A percentile compares a stretch with the other conserved stretches of the same genome.
These are phyloP conservation scores for Fusarium incarnatum DNA, from an alignment of 2,329 filamentous ascomycete genomes.

Conservation along the genomic window DNA sequence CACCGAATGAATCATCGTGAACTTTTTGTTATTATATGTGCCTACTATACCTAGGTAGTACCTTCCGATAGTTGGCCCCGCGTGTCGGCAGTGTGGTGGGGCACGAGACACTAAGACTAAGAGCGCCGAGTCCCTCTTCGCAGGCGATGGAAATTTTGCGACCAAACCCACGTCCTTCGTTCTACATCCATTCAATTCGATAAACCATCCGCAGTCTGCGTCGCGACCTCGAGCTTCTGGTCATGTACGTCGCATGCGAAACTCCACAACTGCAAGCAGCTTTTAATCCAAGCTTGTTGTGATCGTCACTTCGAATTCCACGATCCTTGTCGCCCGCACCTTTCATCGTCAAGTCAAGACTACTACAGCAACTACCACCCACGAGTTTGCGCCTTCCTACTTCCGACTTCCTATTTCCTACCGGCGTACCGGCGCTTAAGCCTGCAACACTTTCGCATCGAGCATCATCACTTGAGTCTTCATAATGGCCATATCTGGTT, in stretches of 20 bases:
- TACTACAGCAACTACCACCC: neutral
- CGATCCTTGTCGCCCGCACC: neutral
- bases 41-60: neutral
- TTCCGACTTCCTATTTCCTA: neutral
- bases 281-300: slow-evolving; percentile 25
- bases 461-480: neutral
- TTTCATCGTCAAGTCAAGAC: neutral
- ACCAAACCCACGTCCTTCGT: slow-evolving; percentile 20
- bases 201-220: neutral
- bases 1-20: slow-evolving; percentile 25
- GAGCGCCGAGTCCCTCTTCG: slow-evolving; percentile 30
- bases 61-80: slow-evolving; percentile 23
- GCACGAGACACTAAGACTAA: slow-evolving; percentile 37
- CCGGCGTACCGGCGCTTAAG: neutral
- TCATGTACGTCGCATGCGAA: slow-evolving; percentile 37
- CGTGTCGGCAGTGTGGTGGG: slow-evolving; percentile 45
- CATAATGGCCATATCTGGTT: slow-evolving; percentile 27
- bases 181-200: neutral
- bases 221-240: slow-evolving; percentile 23
- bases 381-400: slow-evolving; percentile 4
- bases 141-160: slow-evolving; percentile 42
- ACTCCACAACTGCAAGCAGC: slow-evolving; percentile 7
- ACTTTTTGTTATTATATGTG: neutral
- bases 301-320: slow-evolving; percentile 13
- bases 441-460: neutral